Percentiles rank a stretch among this genome's conserved stretches.
Conservation (phyloP, 2,329 filamentous ascomycete species). For the Phaeophleospora eucalypticola region DNA sequence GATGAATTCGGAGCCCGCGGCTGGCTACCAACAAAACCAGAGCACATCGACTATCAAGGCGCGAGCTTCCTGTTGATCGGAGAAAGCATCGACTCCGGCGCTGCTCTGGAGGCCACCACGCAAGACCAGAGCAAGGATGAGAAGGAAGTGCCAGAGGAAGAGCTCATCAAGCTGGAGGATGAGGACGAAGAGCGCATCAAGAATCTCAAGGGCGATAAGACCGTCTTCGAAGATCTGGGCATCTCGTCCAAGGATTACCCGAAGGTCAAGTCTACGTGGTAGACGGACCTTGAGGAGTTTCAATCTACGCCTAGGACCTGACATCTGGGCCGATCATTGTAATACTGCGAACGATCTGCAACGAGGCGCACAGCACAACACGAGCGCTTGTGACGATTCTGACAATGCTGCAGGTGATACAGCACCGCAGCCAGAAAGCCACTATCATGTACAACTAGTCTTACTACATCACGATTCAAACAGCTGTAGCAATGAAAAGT, state of each 20-base stretch:
- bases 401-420: too few relatives aligned
- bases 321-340: not conserved
- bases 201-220: constrained; percentile 55
- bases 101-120: constrained; percentile 54
- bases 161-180: constrained; percentile 69
- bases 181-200: constrained; percentile 68
- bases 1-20: constrained; percentile 68
- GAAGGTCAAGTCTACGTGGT: constrained; percentile 60
- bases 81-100: constrained; percentile 55
- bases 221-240: constrained; percentile 58
- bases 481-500: too few relatives aligned
- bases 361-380: too few relatives aligned
- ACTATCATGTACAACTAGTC: too few relatives aligned
- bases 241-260: constrained; percentile 62
- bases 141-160: constrained; percentile 63
- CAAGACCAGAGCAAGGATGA: constrained; percentile 53
- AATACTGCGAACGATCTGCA: too few relatives aligned
- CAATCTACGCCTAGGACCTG: not conserved
- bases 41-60: constrained; percentile 67
- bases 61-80: constrained; percentile 78
- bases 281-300: too few relatives aligned
- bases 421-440: too few relatives aligned
- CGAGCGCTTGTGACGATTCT: too few relatives aligned
- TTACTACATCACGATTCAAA: too few relatives aligned
- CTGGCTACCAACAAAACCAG: constrained; percentile 58